Percentiles rank a stretch among this genome's conserved stretches.
Conservation (phyloP, 306 rosid species). For the Vicia sativa region DNA sequence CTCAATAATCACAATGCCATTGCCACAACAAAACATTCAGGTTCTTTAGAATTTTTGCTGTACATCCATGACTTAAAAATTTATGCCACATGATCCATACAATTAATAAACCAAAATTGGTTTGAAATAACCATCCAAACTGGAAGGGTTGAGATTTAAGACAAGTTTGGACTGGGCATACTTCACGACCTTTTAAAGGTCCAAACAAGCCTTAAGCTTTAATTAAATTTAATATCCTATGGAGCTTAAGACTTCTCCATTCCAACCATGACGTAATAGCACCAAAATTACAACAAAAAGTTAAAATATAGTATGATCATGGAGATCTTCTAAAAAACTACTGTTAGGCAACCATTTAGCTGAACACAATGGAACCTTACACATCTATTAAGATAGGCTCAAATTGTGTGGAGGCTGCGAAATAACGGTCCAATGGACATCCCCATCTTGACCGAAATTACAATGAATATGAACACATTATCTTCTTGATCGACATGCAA, state of each 20-base stretch:
- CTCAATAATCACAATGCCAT: background rate
- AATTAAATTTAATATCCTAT: background rate
- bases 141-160: constrained; percentile 8
- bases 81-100: background rate
- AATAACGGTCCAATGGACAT: too few relatives aligned
- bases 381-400: background rate
- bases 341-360: background rate
- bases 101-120: background rate
- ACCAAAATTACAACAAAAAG: background rate
- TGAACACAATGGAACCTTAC: background rate
- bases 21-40: background rate
- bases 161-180: background rate
- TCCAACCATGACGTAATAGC: background rate
- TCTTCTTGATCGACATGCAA: too few relatives aligned
- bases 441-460: too few relatives aligned
- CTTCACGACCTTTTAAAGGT: background rate
- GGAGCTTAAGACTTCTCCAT: background rate
- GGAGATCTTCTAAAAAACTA: background rate
- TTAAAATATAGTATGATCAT: background rate
- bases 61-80: background rate
- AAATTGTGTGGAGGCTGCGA: background rate
- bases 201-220: background rate
- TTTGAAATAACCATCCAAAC: background rate
- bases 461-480: too few relatives aligned
- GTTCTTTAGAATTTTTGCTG: background rate